Base-by-base conservation (phyloP, 495 filamentous ascomycete species). In the Daldinia decipiens region DNA sequence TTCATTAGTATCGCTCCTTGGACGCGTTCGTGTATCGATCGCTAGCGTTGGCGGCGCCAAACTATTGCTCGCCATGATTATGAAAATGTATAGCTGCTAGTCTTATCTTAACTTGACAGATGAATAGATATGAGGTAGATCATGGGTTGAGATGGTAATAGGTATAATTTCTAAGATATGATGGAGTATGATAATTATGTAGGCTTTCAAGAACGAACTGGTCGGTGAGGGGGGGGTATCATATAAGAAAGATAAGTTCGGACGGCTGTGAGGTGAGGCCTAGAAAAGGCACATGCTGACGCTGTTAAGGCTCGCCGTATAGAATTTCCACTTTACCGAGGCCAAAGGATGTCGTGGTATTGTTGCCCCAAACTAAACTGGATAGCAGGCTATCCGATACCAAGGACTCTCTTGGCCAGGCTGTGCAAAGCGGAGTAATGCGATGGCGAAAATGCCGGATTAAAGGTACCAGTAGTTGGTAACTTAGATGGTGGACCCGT, bases 1-100 rank as follows among this genome's bases (percentile, higher is more conserved):
- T 39, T 77, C 75, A 45, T 71, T 70, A 11, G 73, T 75, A 47
- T 77, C 75, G 73, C 73, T 75, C 51, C 75, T 73, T 13, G 65
- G 62, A n/a, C 75, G 75, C 13, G 62, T 60, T 52, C 62, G 59
- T 7, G 67, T 67, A 57, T 77, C 72, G 27, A 75, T 59, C 17
- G 52, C 67, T 38, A 76, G 62, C 15, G 55, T 58, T 31, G 75
- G 73, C 39, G 75, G 75, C 19, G 75, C 70, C 17, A 77, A 59
- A 45, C 47, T 77, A 57, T 64, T 65, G 54, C 55, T 58, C 36
- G 72, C 70, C 75, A 77, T 77, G 58, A 32, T 65, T 26, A 36
- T 58, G 34, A 11, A 43, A 4, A 6, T 68, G 24, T n/a, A 1
- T 57, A 40, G 47, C 34, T 2, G 9, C 29, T 45, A 5, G n/a